A percentile compares a stretch with the other conserved stretches of the same genome.
phyloP scores from a whole-genome alignment of 805 yeast genomes.

The Spathaspora passalidarum region DNA sequence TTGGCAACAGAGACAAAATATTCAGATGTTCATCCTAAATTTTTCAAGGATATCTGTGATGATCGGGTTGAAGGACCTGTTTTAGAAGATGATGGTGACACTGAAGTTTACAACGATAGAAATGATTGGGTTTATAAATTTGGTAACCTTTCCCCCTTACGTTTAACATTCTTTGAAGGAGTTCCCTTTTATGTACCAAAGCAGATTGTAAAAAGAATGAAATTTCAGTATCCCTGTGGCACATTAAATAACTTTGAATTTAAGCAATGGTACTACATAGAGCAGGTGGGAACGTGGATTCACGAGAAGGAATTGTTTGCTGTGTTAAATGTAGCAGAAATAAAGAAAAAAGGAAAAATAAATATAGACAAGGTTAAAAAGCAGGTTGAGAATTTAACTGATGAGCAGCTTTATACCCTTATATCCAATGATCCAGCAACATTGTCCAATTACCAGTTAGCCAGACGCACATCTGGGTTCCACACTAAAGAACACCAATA shows the following conservation, averaged over 20 bases:
- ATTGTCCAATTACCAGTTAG: conserved; percentile 20
- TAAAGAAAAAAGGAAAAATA: too few species aligned
- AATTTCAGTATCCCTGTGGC: conserved; percentile 18
- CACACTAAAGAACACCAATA: conserved; percentile 17
- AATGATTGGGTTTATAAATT: conserved; percentile 23
- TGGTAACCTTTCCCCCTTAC: conserved; percentile 51
- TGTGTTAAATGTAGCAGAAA: too few species aligned
- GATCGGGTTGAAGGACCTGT: neutral
- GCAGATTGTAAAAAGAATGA: conserved; percentile 19
- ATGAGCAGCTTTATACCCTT: conserved; percentile 19
- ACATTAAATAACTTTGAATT: conserved; percentile 16
- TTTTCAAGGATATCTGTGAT: neutral
- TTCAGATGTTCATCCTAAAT: neutral
- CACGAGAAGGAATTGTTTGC: too few species aligned
- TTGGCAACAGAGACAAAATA: conserved; percentile 24
- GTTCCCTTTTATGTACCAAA: conserved; percentile 28
- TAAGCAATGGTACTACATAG: conserved; percentile 6
- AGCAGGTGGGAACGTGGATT: too few species aligned
- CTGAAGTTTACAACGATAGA: conserved; percentile 14
- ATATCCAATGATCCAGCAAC: conserved; percentile 14
- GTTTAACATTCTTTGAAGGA: conserved; percentile 54
- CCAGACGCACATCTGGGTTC: conserved; percentile 14
- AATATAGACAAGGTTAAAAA: too few species aligned
- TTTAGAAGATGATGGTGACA: neutral
- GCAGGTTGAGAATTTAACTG: conserved; percentile 22